Evolutionary conservation across 768 basidiomycete genomes (phyloP), one percentile per base, ranked within the genome.

Genomic region (Tricholoma hemisulphureum): DNA sequence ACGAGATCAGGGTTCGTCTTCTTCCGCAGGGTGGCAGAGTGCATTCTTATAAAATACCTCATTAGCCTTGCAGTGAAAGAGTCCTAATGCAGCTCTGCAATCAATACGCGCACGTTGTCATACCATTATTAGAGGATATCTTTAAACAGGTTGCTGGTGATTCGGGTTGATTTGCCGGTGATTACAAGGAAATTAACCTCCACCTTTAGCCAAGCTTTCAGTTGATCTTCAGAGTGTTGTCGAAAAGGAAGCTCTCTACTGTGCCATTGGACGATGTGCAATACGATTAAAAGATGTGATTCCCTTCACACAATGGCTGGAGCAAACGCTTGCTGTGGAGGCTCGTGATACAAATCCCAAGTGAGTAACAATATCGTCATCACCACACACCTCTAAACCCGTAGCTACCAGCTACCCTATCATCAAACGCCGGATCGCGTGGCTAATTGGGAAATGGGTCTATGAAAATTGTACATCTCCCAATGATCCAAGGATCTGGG

Each of bases 361-460:
- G 90, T 89, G 64, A 52, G 80, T 66, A 18, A 31, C 11, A 49
- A 53, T 48, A 29, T 26, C 34, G 51, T 31, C 23, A 29, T 8
- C 18, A 6, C 53, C 34, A 37, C 11, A 49, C 32, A 8, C n/a
- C 31, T 18, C 49, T 57, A 20, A 66, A 56, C 58, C 51, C 52
- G 54, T 39, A 31, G 29, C 35, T 37, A 9, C 26, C 56, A 96
- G 95, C 57, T 93, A 89, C 68, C 89, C 91, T 0, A 90, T 98
- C 54, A 83, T 98, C 59, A 96, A 98, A 71, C 84, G 94, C n/a
- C 84, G 95, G 29, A 89, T 98, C 61, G 94, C 95, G 1, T 97
- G 95, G 94, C 76, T 98, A 4, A 82, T 98, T 46, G 95, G 95
- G 23, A 89, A 87, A 78, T 94, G 93, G 90, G 80, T 93, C 31